Evolutionary conservation across 1,139 yeast species (phyloP).

Genomic region (Zygosaccharomyces sapae): DNA sequence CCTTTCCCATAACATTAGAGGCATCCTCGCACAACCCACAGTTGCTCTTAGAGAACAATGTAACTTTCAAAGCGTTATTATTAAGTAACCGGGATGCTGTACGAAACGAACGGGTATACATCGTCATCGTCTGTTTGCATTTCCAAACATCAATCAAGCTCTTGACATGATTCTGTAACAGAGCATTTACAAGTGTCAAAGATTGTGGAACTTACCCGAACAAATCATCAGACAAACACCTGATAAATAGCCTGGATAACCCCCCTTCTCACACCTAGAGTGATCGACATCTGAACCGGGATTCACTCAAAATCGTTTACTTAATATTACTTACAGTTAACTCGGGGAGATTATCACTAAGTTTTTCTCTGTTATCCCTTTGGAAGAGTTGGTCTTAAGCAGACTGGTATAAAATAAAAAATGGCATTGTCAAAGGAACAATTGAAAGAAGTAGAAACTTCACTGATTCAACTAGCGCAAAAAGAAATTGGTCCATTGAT

Average conservation of each 20-base stretch:
- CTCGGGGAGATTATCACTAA: background rate
- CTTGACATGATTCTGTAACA: too few relatives aligned
- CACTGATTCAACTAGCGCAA: constrained; percentile 47
- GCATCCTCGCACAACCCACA: constrained; percentile 81
- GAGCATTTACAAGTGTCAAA: too few relatives aligned
- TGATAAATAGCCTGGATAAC: background rate
- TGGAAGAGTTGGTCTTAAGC: background rate
- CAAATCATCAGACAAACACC: too few relatives aligned
- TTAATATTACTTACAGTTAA: background rate
- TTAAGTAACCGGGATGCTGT: constrained; percentile 5
- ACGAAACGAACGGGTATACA: constrained; percentile 5
- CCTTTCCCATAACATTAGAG: constrained; percentile 45
- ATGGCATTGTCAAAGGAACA: constrained; percentile 23
- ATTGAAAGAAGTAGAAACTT: constrained; percentile 28
- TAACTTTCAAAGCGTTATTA: constrained; percentile 36
- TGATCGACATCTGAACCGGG: background rate
- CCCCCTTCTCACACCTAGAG: background rate
- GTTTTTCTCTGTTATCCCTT: background rate
- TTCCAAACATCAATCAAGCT: too few relatives aligned
- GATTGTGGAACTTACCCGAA: too few relatives aligned
- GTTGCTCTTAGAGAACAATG: constrained; percentile 71
- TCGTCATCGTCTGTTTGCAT: background rate
- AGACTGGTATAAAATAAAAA: background rate
- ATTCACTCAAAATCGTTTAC: background rate
- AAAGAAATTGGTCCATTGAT: constrained; percentile 48